Evolutionary conservation across 345 rosid species (phyloP), one percentile per base, ranked within the genome.

Genomic region (Pugionium cornutum): DNA sequence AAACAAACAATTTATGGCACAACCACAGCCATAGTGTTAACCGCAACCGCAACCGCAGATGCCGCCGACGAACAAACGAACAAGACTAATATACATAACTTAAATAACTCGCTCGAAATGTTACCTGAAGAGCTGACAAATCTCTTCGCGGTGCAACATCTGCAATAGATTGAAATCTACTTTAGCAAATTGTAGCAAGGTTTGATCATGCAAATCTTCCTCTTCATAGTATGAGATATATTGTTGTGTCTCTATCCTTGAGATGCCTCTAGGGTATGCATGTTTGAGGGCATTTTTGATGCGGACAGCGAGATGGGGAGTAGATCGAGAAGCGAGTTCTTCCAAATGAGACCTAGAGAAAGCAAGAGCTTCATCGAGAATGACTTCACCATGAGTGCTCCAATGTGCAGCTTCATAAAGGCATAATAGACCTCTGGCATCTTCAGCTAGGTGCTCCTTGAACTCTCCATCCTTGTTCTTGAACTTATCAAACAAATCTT

Each of bases 361-460:
- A 34, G 25, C 10, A 1, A 59, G 60, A 59, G 67, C 73, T 51
- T 69, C 53, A 2, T 69, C 61, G 0, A 69, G 2, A n/a, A 59
- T 60, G 28, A 42, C 53, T 51, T 69, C 73, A 31, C 66, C 73
- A 5, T 50, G 73, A 8, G 46, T 69, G 45, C 35, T 42, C 73
- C 73, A 69, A 41, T 69, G 73, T 39, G 66, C 41, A 51, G 73
- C 66, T 59, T 69, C 73, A 41, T 58, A 69, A 44, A 69, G 34
- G 44, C 73, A 50, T 42, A 69, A 51, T 18, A 69, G 42, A n/a
- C 66, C 60, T 2, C 11, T 10, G 33, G 66, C 29, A 6, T 69
- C 53, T 11, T 5, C 53, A 18, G 2, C 53, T 10, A 69, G 27
- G 31, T 41, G 4, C 7, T 7, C 60, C 27, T 59, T 33, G 52